Base-by-base conservation (phyloP, 1,284 basidiomycete species). In the Apiotrichum gamsii region DNA sequence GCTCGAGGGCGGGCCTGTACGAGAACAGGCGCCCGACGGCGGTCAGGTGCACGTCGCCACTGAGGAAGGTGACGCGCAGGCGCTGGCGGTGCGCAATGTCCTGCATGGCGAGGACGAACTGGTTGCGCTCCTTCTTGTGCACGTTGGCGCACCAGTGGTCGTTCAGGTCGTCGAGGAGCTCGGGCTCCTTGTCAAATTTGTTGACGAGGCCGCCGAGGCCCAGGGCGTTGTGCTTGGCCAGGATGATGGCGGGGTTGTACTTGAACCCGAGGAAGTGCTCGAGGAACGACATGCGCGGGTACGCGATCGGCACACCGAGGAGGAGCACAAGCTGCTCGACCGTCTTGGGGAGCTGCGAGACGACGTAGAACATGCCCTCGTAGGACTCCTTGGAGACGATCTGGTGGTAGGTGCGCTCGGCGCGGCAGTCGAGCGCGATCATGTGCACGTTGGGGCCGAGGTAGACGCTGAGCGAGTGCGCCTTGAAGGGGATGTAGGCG, bases 71-170 rank as follows among this genome's bases (percentile, higher is more conserved):
- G 16, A 96, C 77, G 20, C 91, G 80, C 19, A 84, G 70, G 19
- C 78, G 76, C 62, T 80, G 80, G 38, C 72, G 69, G 37, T 72
- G 70, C 0, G 90, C 85, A 49, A 87, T 75, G 23, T 77, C 72
- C 65, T 94, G 90, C 49, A 88, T 75, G 60, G 84, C 79, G 52
- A 85, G 78, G 29, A 98, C 80, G 15, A 97, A 77, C 82, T 82
- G 84, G 68, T 97, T 97, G 43, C 94, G 82, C 70, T 97, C 94
- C 72, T 79, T 77, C 82, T 95, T 93, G 69, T 91, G 89, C 4
- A 72, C 66, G 52, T 82, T 83, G 20, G 87, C 80, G 10, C 87
- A 90, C 88, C 88, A 91, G 61, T 90, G 88, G 64, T 91, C 89
- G 61, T 89, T 90, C 67, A 95, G 77, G 74, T 96, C 91, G 72